Base-by-base conservation (phyloP, 768 basidiomycete species). In the Trametes elegans region DNA sequence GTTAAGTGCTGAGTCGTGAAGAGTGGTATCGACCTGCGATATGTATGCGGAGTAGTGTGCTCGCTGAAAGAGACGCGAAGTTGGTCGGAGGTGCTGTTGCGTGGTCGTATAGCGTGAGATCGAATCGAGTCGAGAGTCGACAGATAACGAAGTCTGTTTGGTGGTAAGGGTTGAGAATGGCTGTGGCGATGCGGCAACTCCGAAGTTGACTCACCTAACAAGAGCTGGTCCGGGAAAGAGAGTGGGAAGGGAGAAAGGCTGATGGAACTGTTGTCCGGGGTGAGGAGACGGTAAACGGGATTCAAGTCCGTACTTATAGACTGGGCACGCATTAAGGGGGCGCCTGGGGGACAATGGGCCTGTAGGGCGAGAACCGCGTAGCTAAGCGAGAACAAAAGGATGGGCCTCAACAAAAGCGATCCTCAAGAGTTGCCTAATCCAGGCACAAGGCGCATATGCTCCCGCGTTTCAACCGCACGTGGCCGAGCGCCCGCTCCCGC, bases 1-100 rank as follows among this genome's bases (percentile, higher is more conserved):
- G 58, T 34, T 26, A 49, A 50, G 55, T 59, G 57, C 50, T 54
- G 45, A 62, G 58, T 62, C 41, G 62, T 66, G 61, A 62, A 53
- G 44, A 62, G 68, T 64, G 65, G 47, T 74, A 82, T 86, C 83
- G 84, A 74, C 83, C 83, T 75, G 83, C 84, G 84, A 85, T 82
- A 70, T 58, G 47, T 62, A 58, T 56, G 60, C 66, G 69, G 64
- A 70, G 68, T 58, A 60, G 56, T 42, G 55, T 49, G 68, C 70
- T 66, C 70, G 73, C 68, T 68, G 64, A 75, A 73, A 64, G 63
- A 66, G 66, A 63, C 61, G 60, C 59, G 61, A 63, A 65, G 52
- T 61, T 51, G 48, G 55, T 19, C 14, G n/a, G 55, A 41, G 50
- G 59, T 29, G 45, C 36, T 47, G 60, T 51, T 48, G 57, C 23